Evolutionary conservation across 257 asterid genomes (phyloP).

Genomic region (Avicennia marina): DNA sequence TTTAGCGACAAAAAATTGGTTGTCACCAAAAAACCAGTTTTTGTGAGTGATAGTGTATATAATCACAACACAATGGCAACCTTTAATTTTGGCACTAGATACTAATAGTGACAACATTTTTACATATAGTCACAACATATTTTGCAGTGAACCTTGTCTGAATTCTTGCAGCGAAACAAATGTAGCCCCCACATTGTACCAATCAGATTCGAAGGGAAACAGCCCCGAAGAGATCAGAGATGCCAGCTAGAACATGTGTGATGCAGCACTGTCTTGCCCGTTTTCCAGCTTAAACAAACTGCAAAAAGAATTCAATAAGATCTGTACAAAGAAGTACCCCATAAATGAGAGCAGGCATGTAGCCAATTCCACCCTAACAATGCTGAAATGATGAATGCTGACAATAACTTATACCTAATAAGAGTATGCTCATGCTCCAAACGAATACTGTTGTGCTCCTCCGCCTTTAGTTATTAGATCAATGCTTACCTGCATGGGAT

Average conservation of each 20-base stretch:
- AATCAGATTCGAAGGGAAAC: not conserved
- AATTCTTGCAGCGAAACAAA: no score
- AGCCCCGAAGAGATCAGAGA: not conserved
- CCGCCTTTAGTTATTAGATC: no score
- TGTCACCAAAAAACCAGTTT: no score
- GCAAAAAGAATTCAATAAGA: conserved; percentile 23
- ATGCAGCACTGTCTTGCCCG: conserved; percentile 7
- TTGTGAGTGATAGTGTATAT: no score
- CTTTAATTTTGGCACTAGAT: no score
- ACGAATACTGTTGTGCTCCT: no score
- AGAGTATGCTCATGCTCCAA: no score
- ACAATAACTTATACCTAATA: not conserved
- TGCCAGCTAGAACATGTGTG: not conserved
- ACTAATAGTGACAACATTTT: no score
- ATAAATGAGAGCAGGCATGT: conserved; percentile 5
- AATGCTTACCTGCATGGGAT: no score
- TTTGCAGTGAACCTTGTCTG: not conserved
- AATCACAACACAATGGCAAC: no score
- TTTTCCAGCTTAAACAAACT: conserved; percentile 19
- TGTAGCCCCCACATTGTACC: not conserved
- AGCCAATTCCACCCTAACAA: conserved; percentile 19
- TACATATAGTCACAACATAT: no score
- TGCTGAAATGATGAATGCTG: conserved; percentile 10
- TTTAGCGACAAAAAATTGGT: no score
- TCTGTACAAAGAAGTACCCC: not conserved